phyloP scores from a whole-genome alignment of 192 early-diverging fungal genomes.

The Fimicolochytrium jonesii region DNA sequence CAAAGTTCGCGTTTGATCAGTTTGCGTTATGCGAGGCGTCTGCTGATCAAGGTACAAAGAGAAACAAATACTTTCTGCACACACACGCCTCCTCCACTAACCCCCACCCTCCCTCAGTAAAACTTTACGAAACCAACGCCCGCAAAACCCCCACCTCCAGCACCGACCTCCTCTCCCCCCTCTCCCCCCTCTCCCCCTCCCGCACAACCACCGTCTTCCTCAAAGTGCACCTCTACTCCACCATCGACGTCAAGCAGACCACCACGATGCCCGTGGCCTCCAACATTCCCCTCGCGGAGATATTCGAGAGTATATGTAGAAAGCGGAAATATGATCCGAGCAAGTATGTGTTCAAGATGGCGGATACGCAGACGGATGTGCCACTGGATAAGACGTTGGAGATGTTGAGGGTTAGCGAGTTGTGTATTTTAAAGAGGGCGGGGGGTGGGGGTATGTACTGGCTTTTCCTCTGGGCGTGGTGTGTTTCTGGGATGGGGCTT shows the following conservation, averaged over 20 bases:
- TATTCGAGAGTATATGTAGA: constrained; percentile 79
- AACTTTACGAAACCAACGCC: constrained; percentile 25
- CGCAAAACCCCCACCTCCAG: constrained; percentile 13
- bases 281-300: constrained; percentile 69
- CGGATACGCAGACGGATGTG: constrained; percentile 67
- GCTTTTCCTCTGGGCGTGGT: too few relatives aligned
- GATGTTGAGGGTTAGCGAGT: constrained; percentile 55
- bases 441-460: constrained; percentile 46
- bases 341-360: constrained; percentile 83
- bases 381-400: constrained; percentile 78
- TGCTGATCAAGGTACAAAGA: constrained; percentile 58
- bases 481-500: not conserved
- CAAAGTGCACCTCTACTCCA: constrained; percentile 60
- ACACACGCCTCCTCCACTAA: not conserved
- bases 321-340: constrained; percentile 83
- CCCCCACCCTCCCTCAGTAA: constrained; percentile 12
- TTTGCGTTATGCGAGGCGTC: constrained; percentile 84
- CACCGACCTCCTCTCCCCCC: not conserved
- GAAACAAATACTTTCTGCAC: not conserved
- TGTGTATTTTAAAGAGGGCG: constrained; percentile 68
- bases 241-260: constrained; percentile 81
- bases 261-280: constrained; percentile 78
- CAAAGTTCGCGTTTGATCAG: constrained; percentile 81
- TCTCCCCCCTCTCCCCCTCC: not conserved
- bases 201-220: constrained; percentile 36